These are phyloP conservation scores for Talaromyces nanjingensis DNA, from an alignment of 495 filamentous ascomycete species.

Conservation along the genomic window DNA sequence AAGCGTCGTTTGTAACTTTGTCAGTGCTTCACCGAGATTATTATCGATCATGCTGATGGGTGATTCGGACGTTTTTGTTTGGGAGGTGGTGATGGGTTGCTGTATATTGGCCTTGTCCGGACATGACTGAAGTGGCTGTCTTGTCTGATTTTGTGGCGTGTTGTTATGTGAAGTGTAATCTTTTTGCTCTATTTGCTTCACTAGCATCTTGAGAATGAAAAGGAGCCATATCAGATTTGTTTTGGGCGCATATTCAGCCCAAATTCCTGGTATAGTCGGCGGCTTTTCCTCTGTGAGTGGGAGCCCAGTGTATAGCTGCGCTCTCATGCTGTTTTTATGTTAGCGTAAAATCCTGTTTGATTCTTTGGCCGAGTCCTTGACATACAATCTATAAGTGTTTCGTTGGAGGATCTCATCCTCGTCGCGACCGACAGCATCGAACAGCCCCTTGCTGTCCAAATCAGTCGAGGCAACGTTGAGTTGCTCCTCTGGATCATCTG, in stretches of 20 bases:
- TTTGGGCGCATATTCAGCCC: constrained; percentile 38
- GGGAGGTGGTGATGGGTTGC: not conserved
- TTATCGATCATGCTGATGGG: not conserved
- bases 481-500: constrained; percentile 18
- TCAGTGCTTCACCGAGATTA: constrained; percentile 9
- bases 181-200: constrained; percentile 33
- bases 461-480: constrained; percentile 37
- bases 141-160: constrained; percentile 9
- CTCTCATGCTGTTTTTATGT: constrained; percentile 29
- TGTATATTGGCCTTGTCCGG: constrained; percentile 25
- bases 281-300: constrained; percentile 24
- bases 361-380: not conserved
- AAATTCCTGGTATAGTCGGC: constrained; percentile 31
- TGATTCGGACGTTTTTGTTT: not conserved
- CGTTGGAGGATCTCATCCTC: constrained; percentile 35
- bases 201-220: constrained; percentile 39
- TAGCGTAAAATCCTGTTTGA: not conserved
- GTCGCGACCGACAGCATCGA: constrained; percentile 36
- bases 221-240: constrained; percentile 48
- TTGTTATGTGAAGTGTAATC: not conserved
- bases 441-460: constrained; percentile 40
- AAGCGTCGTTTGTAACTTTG: constrained; percentile 23
- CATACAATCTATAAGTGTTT: constrained; percentile 38
- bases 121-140: constrained; percentile 30
- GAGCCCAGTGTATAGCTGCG: constrained; percentile 28